These are phyloP conservation scores for Monilinia fructicola DNA, from an alignment of 2,329 filamentous ascomycete species.

Conservation along the genomic window DNA sequence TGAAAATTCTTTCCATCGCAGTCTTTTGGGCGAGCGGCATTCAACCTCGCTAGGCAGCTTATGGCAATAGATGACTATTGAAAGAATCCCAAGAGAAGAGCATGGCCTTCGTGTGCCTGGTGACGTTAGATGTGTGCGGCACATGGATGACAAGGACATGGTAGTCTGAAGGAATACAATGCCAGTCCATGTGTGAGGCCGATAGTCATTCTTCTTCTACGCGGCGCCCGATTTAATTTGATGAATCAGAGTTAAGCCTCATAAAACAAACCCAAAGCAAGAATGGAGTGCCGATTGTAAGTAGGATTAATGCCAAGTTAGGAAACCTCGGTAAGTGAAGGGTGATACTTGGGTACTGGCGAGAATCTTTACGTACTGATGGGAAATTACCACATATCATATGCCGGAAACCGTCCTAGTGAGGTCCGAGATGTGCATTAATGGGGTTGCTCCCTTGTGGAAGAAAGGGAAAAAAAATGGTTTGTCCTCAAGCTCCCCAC, in stretches of 20 bases:
- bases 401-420: background rate
- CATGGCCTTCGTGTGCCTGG: background rate
- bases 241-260: constrained; percentile 1
- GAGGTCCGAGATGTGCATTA: background rate
- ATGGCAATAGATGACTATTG: background rate
- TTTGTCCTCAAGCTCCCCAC: constrained; percentile 3
- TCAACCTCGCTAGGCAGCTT: background rate
- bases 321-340: background rate
- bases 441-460: background rate
- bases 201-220: background rate
- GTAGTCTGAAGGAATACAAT: constrained; percentile 1
- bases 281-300: background rate
- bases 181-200: background rate
- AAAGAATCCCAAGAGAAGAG: constrained; percentile 1
- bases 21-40: background rate
- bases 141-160: constrained; percentile 9
- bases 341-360: constrained; percentile 7
- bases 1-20: background rate
- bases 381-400: background rate
- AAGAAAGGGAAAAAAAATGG: background rate
- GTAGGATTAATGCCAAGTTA: background rate
- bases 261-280: background rate
- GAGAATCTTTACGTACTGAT: constrained; percentile 10
- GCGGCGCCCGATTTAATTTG: background rate
- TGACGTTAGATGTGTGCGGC: constrained; percentile 20